Conservation (phyloP, 148 eudicot genomes). For the Pouteria glomerata region DNA sequence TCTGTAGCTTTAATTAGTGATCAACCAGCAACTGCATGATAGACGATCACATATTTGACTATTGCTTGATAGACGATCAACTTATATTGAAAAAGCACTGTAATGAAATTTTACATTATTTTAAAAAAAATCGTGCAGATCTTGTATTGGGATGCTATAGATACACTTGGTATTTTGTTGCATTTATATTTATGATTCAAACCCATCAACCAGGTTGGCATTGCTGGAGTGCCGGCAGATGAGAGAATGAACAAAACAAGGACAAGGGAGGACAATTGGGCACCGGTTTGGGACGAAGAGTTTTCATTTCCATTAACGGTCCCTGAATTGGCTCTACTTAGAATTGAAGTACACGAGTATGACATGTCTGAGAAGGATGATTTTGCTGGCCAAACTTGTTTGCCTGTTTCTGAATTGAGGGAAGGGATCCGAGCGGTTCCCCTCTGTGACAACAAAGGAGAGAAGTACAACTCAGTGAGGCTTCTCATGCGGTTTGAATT, state of each 20-base stretch:
- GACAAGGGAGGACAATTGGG: constrained; percentile 53
- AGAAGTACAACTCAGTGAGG: constrained; percentile 41
- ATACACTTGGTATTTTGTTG: no score
- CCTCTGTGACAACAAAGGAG: constrained; percentile 41
- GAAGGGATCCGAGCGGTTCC: constrained; percentile 68
- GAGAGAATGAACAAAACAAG: constrained; percentile 55
- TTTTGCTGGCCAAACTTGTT: no score
- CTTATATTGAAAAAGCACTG: no score
- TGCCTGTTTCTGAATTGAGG: no score
- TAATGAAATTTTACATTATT: no score
- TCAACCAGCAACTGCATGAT: no score
- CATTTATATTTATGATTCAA: no score
- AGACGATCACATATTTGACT: no score
- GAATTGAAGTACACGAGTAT: constrained; percentile 67
- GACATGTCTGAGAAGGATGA: constrained; percentile 56
- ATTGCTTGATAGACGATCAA: no score
- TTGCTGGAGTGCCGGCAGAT: constrained; percentile 66
- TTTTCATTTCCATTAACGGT: constrained; percentile 51
- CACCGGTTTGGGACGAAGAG: constrained; percentile 67
- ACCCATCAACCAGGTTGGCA: constrained; percentile 50
- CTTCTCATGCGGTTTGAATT: constrained; percentile 61
- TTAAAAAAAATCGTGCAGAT: no score
- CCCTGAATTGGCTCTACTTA: constrained; percentile 66
- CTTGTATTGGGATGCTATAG: no score
- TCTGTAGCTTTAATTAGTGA: no score